Evolutionary conservation across 768 basidiomycete species (phyloP), one percentile per base, ranked within the genome.

Genomic region (Chalciporus pseudorubinellus): DNA sequence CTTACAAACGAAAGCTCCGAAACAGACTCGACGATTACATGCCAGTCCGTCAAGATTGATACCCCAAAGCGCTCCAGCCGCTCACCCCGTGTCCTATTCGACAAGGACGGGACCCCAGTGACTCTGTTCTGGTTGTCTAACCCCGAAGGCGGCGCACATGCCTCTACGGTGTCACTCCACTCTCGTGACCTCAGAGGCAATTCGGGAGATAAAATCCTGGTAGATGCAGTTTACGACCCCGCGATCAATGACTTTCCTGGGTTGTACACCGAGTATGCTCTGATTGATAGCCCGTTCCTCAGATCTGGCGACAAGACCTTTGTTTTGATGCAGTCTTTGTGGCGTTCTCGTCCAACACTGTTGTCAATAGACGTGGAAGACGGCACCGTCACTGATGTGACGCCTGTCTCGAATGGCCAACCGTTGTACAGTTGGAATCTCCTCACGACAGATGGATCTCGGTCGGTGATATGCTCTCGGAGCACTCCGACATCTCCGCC

Each of bases 131-230:
- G 81, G 77, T 59, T 88, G 10, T 75, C 83, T 7, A 77, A 75
- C 55, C 64, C 70, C 1, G 64, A 74, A 2, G 84, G 84, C 0
- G 85, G 85, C 4, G 70, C 84, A 0, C 87, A 89, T 50, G 72
- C 76, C 10, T 79, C 80, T 0, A 81, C 82, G 6, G 72, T 79
- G 0, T 66, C 75, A 1, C 65, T 89, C 0, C 76, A 83, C 55
- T 52, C 70, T 0, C 64, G 75, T 8, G 70, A 79, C 50, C 66
- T 81, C 49, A 49, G 16, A 9, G 55, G 50, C 6, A 47, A 10
- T 7, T 13, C 13, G 1, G 39, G 46, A 4, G 53, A 59, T 21
- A 52, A 51, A 44, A 29, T 70, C 13, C 62, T 84, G 3, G 72
- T 83, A 1, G 74, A 74, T 9, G 58, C 69, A 2, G 72, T 81